Evolutionary conservation across 768 basidiomycete genomes (phyloP), one percentile per base, ranked within the genome.

Genomic region (Pleurotus pulmonarius): DNA sequence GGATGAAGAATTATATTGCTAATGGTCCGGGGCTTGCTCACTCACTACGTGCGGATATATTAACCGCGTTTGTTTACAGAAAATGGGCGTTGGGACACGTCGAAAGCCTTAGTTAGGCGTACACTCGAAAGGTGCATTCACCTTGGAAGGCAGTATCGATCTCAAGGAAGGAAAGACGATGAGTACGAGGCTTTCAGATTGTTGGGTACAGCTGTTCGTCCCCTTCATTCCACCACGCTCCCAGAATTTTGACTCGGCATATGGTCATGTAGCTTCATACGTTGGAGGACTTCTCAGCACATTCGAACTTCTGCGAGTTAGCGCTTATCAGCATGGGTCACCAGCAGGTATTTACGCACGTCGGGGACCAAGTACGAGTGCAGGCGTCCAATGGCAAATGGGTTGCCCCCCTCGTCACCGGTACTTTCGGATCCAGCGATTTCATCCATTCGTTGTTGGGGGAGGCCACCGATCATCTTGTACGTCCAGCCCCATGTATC

Each of bases 1-100:
- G 94, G 2, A 95, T 98, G 94, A 95, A 95, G 76, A 98, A 94
- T 62, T 92, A 92, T 69, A 94, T 95, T 58, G 91, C 91, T 0
- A 95, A 94, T 68, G 83, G 85, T 82, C 57, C 9, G 63, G 43
- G 6, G 8, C 11, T 3, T 1, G 20, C 18, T 12, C 38, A 25
- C 9, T 22, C 8, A 3, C 38, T 22, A 24, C 9, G 13, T 58
- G 38, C 12, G 5, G 6, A 20, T 20, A 11, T 44, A 55, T 26
- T 26, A 7, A 26, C 15, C 39, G n/a, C 24, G 24, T 38, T 40
- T 8, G 5, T 34, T 38, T 7, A 24, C 60, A 85, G 88, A 90
- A 59, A 69, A 77, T 18, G 88, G 90, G 4, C 58, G 66, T n/a
- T 98, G 94, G 94, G 92, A 93, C 60, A 96, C 94, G 0, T 94